Percentiles rank a stretch among this genome's conserved stretches.
Evolutionary conservation across 345 rosid genomes (phyloP).

Genomic region (Gossypium raimondii): DNA sequence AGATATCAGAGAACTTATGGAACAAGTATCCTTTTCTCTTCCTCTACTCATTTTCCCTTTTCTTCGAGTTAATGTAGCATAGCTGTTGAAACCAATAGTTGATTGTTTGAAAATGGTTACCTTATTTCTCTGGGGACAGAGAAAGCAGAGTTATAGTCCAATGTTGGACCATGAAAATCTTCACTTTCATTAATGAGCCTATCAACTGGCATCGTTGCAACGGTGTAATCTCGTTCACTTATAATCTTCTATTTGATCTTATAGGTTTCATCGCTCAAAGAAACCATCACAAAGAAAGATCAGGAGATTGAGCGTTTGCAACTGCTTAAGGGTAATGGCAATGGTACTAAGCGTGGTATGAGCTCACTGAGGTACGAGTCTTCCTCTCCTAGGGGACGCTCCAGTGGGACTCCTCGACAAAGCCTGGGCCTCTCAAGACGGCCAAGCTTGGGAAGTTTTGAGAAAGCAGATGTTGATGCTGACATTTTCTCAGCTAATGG

Average conservation of each 20-base stretch:
- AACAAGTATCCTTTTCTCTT: slow-evolving; percentile 50
- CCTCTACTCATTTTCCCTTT: neutral
- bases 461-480: slow-evolving; percentile 51
- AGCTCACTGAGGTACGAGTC: slow-evolving; percentile 47
- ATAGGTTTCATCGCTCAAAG: slow-evolving; percentile 74
- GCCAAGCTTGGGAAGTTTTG: slow-evolving; percentile 36
- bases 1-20: slow-evolving; percentile 86
- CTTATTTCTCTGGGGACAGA: neutral
- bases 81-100: neutral
- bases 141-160: neutral
- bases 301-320: slow-evolving; percentile 71
- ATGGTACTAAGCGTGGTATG: slow-evolving; percentile 42
- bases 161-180: neutral
- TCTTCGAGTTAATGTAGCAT: neutral
- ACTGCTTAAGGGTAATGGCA: slow-evolving; percentile 41
- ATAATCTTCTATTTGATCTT: slow-evolving; percentile 15
- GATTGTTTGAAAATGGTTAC: neutral
- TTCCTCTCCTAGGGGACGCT: slow-evolving; percentile 63
- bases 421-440: slow-evolving; percentile 29
- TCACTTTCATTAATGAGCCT: neutral
- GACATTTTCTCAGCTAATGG: slow-evolving; percentile 63
- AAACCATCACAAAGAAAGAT: slow-evolving; percentile 66
- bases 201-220: neutral
- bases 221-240: slow-evolving; percentile 5
- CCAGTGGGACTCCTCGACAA: slow-evolving; percentile 44